These are phyloP conservation scores for Naumovozyma castellii DNA, from an alignment of 805 yeast genomes.

Conservation along the genomic window DNA sequence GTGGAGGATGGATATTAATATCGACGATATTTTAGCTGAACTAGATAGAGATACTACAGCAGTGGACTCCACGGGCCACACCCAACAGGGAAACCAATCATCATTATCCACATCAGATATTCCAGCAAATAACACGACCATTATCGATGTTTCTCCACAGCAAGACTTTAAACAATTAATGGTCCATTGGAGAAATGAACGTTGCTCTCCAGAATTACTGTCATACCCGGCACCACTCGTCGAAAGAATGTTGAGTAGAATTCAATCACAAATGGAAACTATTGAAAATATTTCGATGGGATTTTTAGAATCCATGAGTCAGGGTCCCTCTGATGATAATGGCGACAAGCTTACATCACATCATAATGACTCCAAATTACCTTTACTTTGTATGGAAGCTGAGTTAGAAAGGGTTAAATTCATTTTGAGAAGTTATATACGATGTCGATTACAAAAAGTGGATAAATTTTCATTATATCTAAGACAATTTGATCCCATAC, in stretches of 20 bases:
- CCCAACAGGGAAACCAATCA: not conserved
- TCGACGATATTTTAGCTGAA: conserved; percentile 62
- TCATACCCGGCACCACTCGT: conserved; percentile 59
- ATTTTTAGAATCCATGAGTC: conserved; percentile 40
- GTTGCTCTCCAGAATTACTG: conserved; percentile 79
- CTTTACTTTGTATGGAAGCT: conserved; percentile 77
- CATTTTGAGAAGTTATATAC: conserved; percentile 66
- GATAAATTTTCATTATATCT: conserved; percentile 61
- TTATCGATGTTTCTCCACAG: conserved; percentile 9
- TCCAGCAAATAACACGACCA: conserved; percentile 6
- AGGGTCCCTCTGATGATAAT: not conserved
- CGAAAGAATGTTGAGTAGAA: conserved; percentile 44
- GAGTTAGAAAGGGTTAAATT: conserved; percentile 84
- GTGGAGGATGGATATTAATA: conserved; percentile 40
- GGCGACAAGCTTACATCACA: not conserved
- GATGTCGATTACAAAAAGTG: conserved; percentile 68
- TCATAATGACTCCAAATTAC: conserved; percentile 53
- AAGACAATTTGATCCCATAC: conserved; percentile 27
- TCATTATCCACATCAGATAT: not conserved
- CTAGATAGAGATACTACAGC: conserved; percentile 43
- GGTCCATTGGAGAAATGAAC: conserved; percentile 71
- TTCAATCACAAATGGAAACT: conserved; percentile 63
- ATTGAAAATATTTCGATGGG: conserved; percentile 75
- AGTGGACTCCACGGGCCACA: conserved; percentile 12
- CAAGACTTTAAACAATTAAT: conserved; percentile 33